Percentiles rank a stretch among this genome's conserved stretches.
Evolutionary conservation across 352 stramenopile species (phyloP).

Genomic region (Achlya hypogyna): DNA sequence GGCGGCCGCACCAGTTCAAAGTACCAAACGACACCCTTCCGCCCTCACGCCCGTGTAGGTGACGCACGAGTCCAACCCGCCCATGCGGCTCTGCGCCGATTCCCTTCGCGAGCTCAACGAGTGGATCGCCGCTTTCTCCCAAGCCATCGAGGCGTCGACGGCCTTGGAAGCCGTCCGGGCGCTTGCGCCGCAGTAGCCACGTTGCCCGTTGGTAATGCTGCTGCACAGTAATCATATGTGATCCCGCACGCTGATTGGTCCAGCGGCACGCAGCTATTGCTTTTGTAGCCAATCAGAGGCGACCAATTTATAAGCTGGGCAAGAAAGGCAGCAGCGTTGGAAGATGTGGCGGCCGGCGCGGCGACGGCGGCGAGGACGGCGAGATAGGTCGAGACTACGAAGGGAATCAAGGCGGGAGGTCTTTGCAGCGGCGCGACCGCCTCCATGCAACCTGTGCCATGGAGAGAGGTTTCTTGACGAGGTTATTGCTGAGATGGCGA

Average conservation of each 20-base stretch:
- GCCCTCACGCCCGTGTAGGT: background rate
- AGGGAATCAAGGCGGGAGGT: no score
- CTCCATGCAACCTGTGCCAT: no score
- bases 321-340: background rate
- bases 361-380: background rate
- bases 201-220: background rate
- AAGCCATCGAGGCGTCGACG: slow-evolving; percentile 50
- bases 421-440: no score
- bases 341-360: background rate
- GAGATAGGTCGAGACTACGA: background rate
- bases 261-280: background rate
- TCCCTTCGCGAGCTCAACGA: slow-evolving; percentile 62
- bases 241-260: background rate
- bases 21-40: background rate
- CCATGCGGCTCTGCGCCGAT: slow-evolving; percentile 41
- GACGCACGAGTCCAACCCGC: slow-evolving; percentile 46
- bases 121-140: slow-evolving; percentile 52
- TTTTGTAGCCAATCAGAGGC: background rate
- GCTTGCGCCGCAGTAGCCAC: background rate
- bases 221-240: background rate
- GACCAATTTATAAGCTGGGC: background rate
- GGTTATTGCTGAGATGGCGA: no score
- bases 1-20: slow-evolving; percentile 52
- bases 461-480: no score
- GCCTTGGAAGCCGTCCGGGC: slow-evolving; percentile 30